Base-by-base conservation (phyloP, 768 basidiomycete genomes). In the Pleurotus platypus region DNA sequence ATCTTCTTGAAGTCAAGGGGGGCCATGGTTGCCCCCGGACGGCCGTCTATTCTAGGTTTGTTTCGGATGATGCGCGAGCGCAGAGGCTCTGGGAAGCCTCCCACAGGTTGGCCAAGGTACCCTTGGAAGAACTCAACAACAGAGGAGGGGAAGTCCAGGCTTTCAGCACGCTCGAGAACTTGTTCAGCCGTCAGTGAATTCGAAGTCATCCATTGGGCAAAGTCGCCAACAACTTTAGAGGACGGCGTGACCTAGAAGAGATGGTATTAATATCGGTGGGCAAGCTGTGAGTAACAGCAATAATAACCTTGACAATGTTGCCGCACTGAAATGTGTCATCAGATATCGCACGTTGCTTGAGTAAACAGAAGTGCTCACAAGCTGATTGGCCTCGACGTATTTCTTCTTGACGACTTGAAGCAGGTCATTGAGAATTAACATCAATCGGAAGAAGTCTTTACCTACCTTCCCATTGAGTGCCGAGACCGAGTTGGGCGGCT, bases 71-170 rank as follows among this genome's bases (percentile, higher is more conserved):
- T 83, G 62, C 86, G 83, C 61, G 86, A 82, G 61, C 97, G 92
- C 61, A 99, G 76, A 40, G 96, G 94, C 70, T 99, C 97, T 57
- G 97, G 97, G 90, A 98, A 98, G 48, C 97, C 96, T 69, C 94
- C 97, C 67, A 92, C 89, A 56, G 97, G 97, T 69, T 98, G 94
- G 30, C 97, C 96, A 61, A 99, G 90, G 74, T 94, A 96, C 15
- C 97, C 97, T 70, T 98, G 95, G 93, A 98, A 98, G 82, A 97
- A 99, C 67, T 98, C 96, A 42, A 94, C 92, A 47, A 94, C 92
- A 35, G 91, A 94, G 9, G 92, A 94, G 7, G 97, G 97, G 87
- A 99, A 98, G 73, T 99, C 97, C 58, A 99, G 86, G 57, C 84
- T 82, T 43, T 91, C 90, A 43, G 96, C 97, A 50, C 88, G 85